These are phyloP conservation scores for Melaleuca quinquenervia DNA, from an alignment of 345 rosid species.

Conservation along the genomic window DNA sequence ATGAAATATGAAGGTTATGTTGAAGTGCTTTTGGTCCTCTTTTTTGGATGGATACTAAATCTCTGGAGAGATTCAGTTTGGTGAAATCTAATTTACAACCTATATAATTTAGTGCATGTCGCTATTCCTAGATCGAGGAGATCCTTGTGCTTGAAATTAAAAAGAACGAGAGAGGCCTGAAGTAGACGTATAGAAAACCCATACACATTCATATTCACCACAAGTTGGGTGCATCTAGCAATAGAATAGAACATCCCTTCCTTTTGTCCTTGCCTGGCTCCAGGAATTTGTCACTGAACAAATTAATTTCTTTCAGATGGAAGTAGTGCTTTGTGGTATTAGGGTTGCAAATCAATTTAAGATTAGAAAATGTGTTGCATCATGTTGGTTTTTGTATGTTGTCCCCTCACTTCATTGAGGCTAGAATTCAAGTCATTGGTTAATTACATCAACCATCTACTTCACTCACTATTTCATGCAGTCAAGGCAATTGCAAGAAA, in stretches of 20 bases:
- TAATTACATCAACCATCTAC: not conserved
- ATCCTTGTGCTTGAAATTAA: not conserved
- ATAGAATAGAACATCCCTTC: not conserved
- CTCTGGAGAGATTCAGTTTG: not conserved
- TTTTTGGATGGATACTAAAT: not conserved
- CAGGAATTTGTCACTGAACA: not conserved
- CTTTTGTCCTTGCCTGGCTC: not conserved
- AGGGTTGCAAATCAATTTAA: not conserved
- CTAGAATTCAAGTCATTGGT: not conserved
- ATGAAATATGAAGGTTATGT: not conserved
- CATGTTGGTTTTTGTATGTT: not conserved
- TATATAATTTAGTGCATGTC: not conserved
- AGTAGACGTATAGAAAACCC: not conserved
- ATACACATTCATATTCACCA: not conserved
- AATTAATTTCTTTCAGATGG: not conserved
- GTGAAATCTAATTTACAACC: not conserved
- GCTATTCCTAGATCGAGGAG: not conserved
- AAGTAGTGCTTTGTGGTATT: not conserved
- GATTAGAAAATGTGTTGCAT: not conserved
- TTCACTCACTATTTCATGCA: conserved; percentile 9
- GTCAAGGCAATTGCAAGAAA: conserved; percentile 84
- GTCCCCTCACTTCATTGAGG: not conserved
- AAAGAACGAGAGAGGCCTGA: not conserved
- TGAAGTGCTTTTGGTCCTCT: not conserved
- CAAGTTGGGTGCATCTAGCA: not conserved